phyloP scores from a whole-genome alignment of 140 eudicot species.

The Bidens hawaiensis region DNA sequence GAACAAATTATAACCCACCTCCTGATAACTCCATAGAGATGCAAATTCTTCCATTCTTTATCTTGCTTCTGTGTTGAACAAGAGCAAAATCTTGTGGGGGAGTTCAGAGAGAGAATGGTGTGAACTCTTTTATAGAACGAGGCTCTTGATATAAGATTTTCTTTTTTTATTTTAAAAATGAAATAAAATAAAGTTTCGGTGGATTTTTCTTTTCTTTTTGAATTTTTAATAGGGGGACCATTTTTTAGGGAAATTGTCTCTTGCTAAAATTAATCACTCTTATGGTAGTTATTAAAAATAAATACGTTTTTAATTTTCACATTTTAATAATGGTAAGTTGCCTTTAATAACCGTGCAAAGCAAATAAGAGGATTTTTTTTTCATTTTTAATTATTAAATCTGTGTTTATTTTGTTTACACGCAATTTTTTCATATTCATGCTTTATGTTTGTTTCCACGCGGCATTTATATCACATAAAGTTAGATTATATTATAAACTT shows the following conservation, averaged over 20 bases:
- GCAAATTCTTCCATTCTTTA: constrained; percentile 54
- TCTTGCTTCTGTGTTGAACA: neutral
- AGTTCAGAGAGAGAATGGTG: constrained; percentile 32
- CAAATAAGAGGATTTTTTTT: too few species aligned
- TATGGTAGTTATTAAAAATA: neutral
- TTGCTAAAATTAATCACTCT: neutral
- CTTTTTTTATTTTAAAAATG: neutral
- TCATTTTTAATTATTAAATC: too few species aligned
- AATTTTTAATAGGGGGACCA: neutral
- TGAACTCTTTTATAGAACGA: constrained; percentile 44
- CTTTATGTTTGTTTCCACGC: too few species aligned
- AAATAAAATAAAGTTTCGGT: neutral
- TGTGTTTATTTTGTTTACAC: too few species aligned
- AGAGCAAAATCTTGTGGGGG: constrained; percentile 26
- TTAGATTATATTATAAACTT: too few species aligned
- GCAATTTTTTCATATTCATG: too few species aligned
- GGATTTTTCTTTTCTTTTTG: neutral
- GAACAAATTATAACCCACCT: constrained; percentile 43
- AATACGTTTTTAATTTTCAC: constrained; percentile 6
- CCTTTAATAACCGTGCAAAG: neutral
- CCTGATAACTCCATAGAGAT: constrained; percentile 69
- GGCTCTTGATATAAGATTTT: neutral
- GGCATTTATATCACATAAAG: too few species aligned
- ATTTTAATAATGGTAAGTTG: constrained; percentile 1
- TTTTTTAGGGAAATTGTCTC: neutral